A percentile compares a stretch with the other conserved stretches of the same genome.
phyloP scores from a whole-genome alignment of 2,329 filamentous ascomycete species.

The Arthroderma uncinatum region DNA sequence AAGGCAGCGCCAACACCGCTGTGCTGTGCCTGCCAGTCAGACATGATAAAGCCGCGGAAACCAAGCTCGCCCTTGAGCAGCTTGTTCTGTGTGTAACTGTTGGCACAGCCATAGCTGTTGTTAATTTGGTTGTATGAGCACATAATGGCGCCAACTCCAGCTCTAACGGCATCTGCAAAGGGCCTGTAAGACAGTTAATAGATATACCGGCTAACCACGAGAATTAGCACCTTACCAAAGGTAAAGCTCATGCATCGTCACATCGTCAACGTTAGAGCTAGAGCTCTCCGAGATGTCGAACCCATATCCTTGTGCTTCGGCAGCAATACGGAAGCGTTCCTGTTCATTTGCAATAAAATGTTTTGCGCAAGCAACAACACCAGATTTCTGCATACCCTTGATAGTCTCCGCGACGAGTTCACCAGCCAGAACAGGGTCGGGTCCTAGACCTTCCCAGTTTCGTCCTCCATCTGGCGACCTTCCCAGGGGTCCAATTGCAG shows the following conservation, averaged over 20 bases:
- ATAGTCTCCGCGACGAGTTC: constrained; percentile 61
- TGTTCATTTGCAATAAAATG: constrained; percentile 67
- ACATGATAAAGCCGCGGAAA: constrained; percentile 61
- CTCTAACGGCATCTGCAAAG: constrained; percentile 56
- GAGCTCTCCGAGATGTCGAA: constrained; percentile 52
- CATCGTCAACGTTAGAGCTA: constrained; percentile 53
- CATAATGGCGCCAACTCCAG: constrained; percentile 57
- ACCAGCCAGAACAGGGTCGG: constrained; percentile 66
- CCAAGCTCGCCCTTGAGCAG: constrained; percentile 61
- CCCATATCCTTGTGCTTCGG: constrained; percentile 48
- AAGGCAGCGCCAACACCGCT: constrained; percentile 55
- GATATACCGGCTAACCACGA: background rate
- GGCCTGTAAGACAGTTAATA: constrained; percentile 35
- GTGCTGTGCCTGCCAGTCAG: constrained; percentile 69
- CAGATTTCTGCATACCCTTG: constrained; percentile 68
- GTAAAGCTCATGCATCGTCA: constrained; percentile 53
- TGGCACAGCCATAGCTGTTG: constrained; percentile 57
- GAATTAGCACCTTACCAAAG: constrained; percentile 37
- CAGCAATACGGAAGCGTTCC: constrained; percentile 55
- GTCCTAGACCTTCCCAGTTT: constrained; percentile 57
- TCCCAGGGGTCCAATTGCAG: constrained; percentile 63
- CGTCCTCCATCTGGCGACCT: constrained; percentile 56
- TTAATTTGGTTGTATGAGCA: constrained; percentile 65
- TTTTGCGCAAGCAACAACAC: constrained; percentile 74
- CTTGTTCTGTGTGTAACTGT: constrained; percentile 48